These are phyloP conservation scores for Globisporangium perplexum DNA, from an alignment of 352 stramenopile genomes.

Conservation along the genomic window DNA sequence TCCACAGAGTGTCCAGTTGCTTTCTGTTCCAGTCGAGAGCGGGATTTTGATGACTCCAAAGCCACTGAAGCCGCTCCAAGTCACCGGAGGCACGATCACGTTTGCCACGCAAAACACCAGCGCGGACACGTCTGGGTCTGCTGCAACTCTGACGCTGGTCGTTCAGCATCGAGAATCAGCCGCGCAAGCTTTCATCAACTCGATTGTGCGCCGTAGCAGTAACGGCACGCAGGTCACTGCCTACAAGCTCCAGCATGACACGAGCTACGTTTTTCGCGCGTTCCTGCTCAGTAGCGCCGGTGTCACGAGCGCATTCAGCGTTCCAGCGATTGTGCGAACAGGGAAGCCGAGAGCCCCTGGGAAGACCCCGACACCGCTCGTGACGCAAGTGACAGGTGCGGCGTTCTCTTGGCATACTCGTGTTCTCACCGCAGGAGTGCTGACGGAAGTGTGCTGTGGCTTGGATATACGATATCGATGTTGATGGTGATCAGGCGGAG, in stretches of 20 bases:
- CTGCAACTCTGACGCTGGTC: slow-evolving; percentile 8
- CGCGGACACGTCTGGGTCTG: not conserved
- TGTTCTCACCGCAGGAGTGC: not conserved
- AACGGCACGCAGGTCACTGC: slow-evolving; percentile 18
- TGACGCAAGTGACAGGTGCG: slow-evolving; percentile 34
- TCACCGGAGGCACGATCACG: slow-evolving; percentile 19
- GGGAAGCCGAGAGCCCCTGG: slow-evolving; percentile 15
- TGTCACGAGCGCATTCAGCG: slow-evolving; percentile 19
- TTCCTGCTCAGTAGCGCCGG: slow-evolving; percentile 16
- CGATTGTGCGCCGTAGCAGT: slow-evolving; percentile 8
- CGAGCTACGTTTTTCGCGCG: slow-evolving; percentile 39
- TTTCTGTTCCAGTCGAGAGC: not conserved
- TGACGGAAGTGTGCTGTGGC: not conserved
- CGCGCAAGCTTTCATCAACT: slow-evolving; percentile 14
- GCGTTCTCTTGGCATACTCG: too few species aligned
- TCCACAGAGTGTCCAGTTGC: slow-evolving; percentile 9
- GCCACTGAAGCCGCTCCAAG: slow-evolving; percentile 3
- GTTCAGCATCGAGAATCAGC: slow-evolving; percentile 32
- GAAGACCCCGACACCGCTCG: slow-evolving; percentile 31
- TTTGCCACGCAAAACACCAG: slow-evolving; percentile 15
- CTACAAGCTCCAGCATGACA: slow-evolving; percentile 45
- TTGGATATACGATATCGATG: not conserved
- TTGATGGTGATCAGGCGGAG: slow-evolving; percentile 18
- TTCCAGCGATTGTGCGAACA: slow-evolving; percentile 24
- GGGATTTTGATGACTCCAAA: not conserved